Base-by-base conservation (phyloP, 768 basidiomycete species). In the Phaffia australis region DNA sequence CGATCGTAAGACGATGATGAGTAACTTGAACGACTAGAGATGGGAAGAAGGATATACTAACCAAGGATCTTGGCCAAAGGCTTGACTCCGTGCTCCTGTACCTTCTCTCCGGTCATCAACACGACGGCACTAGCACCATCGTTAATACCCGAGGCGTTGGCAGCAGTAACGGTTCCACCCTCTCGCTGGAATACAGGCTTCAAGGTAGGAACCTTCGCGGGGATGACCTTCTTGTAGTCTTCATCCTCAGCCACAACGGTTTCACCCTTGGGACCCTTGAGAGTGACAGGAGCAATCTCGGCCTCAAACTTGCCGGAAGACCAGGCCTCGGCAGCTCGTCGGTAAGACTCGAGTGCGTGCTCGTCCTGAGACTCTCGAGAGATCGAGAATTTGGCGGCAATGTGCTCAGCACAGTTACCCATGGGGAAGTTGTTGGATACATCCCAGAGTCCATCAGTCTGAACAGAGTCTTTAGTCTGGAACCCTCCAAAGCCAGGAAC, bases 351-450 rank as follows among this genome's bases (percentile, higher is more conserved):
- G 73, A 97, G 85, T 70, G 90, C 90, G 78, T 91, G 92, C 23
- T 82, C 80, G 76, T 99, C 95, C 76, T 88, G 87, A 30, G 85
- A 82, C 77, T 93, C 87, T 54, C 95, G 87, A 62, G 84, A 81
- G 77, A 99, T 93, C 49, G 79, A 78, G 76, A 86, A 80, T 77
- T 92, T 92, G 71, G 82, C 83, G 19, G 92, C 89, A 32, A 88
- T 84, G 72, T 80, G 75, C 78, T 99, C 95, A 72, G 84, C 94
- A 75, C 94, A 98, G 82, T 89, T 89, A 65, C 95, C 95, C 95
- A 99, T 99, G 35, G 91, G 86, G 74, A 90, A 88, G 78, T 97
- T 85, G 82, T 95, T 92, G 83, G 91, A 95, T 61, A 89, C 90
- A 77, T 99, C 95, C 84, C 86, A 88, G 59, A 99, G 87, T 71